These are phyloP conservation scores for Saccharomyces hybrid DNA, from an alignment of 1,139 yeast species.

Conservation along the genomic window DNA sequence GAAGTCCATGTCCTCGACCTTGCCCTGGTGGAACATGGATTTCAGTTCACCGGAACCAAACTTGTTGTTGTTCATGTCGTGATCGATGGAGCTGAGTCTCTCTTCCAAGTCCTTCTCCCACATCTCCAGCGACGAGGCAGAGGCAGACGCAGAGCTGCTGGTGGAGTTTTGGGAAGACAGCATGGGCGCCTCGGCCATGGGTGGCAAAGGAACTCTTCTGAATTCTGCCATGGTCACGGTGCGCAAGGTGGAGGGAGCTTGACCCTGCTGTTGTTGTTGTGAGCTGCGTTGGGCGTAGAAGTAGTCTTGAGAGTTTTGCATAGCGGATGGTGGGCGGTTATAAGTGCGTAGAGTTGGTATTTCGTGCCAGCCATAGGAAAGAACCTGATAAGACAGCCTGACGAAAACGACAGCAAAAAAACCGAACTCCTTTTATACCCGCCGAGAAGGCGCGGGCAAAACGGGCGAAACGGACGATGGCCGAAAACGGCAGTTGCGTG, in stretches of 20 bases:
- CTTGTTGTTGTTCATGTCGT: conserved; percentile 25
- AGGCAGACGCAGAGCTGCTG: conserved; percentile 16
- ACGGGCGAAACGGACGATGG: neutral
- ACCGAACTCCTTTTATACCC: neutral
- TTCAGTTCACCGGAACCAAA: conserved; percentile 22
- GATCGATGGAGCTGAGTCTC: conserved; percentile 36
- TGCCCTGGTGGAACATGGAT: conserved; percentile 14
- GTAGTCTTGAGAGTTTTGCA: neutral
- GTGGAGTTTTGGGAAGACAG: conserved; percentile 27
- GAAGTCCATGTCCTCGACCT: conserved; percentile 14
- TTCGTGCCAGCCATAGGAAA: too few relatives aligned
- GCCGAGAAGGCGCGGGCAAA: neutral
- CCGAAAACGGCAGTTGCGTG: neutral
- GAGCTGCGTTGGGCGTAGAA: neutral
- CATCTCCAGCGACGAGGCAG: conserved; percentile 40
- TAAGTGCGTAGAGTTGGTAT: neutral
- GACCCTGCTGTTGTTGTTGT: conserved; percentile 5
- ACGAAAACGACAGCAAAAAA: neutral
- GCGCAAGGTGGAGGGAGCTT: conserved; percentile 2
- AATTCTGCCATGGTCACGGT: conserved; percentile 10
- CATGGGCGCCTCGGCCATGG: conserved; percentile 23
- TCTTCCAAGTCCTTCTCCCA: conserved; percentile 43
- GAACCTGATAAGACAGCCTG: neutral
- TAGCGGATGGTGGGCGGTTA: neutral
- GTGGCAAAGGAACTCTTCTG: conserved; percentile 50